Percentiles rank a stretch among this genome's conserved stretches.
phyloP scores from a whole-genome alignment of 441 rosid genomes.

The Daphne laureola region DNA sequence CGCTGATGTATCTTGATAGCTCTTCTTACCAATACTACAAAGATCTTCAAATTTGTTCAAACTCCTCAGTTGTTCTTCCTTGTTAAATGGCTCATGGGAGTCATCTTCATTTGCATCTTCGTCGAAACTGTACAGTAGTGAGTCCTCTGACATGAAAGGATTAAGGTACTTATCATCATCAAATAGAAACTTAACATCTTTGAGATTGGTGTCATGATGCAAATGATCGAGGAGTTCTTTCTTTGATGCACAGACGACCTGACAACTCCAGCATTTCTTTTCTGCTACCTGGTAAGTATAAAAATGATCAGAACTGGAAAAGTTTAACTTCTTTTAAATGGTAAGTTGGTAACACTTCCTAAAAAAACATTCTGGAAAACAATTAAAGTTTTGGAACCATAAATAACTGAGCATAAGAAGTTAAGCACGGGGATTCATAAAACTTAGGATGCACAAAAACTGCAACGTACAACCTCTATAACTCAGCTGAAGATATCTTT shows the following conservation, averaged over 20 bases:
- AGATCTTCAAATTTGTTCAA: conserved; percentile 36
- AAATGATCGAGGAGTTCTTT: conserved; percentile 40
- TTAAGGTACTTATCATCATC: conserved; percentile 57
- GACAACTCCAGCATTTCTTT: conserved; percentile 72
- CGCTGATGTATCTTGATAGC: conserved; percentile 17
- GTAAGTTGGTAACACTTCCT: too few relatives aligned
- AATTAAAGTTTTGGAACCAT: too few relatives aligned
- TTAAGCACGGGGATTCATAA: too few relatives aligned
- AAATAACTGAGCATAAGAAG: too few relatives aligned
- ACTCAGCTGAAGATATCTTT: too few relatives aligned
- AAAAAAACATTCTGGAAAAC: too few relatives aligned
- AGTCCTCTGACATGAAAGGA: conserved; percentile 73
- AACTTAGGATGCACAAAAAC: too few relatives aligned
- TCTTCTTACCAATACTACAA: conserved; percentile 26
- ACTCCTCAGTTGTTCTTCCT: conserved; percentile 40
- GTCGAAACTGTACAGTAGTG: conserved; percentile 64
- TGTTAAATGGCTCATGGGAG: conserved; percentile 26
- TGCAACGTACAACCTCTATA: too few relatives aligned
- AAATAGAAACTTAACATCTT: conserved; percentile 35
- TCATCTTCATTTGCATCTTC: conserved; percentile 69
- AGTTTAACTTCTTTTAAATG: too few relatives aligned
- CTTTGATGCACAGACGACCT: conserved; percentile 29
- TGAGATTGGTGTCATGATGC: conserved; percentile 25
- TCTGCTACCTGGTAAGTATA: conserved; percentile 52
- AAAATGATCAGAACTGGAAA: not conserved